Evolutionary conservation across 805 yeast genomes (phyloP), one percentile per base, ranked within the genome.

Genomic region (Saccharomycopsis sp.): DNA sequence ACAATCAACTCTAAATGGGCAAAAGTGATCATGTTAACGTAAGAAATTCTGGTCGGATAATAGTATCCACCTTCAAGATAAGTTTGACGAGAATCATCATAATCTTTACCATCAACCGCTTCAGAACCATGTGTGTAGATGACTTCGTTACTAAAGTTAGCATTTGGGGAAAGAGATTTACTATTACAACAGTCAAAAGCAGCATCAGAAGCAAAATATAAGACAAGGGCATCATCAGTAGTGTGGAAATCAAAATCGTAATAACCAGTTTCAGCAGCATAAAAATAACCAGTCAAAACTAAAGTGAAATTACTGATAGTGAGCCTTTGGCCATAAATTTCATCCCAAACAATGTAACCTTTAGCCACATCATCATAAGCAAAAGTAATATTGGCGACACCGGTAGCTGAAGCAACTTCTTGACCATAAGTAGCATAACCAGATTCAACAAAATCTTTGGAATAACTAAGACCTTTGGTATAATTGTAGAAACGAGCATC

Each of bases 161-260:
- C n/a, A n/a, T n/a, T n/a, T 5, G 47, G 10, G 14, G 52, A 46
- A 12, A 39, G 18, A 17, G 25, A 13, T 14, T 14, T 21, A 37
- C 34, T 36, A 13, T 50, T 43, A 50, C 66, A 61, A 48, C 66
- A 61, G 17, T 46, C 50, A 33, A 58, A 61, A 3, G 60, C 64
- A 40, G 47, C 49, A 17, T 51, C 49, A 32, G 45, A 36, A 37
- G 61, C 66, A 45, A 60, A 35, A 39, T 51, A 51, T 14, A 61
- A 49, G 46, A 52, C 46, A 10, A 50, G 59, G 15, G 52, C 47
- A 47, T 61, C 65, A 51, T 61, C 66, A 19, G 53, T 51, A 3
- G 21, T 20, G 4, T 34, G 29, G n/a, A 59, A 40, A 12, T 37
- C 26, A 33, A 61, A 49, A 0, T 46, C 38, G 36, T 56, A 62